Evolutionary conservation across 106 monocot genomes (phyloP).

Genomic region (Agapanthus africanus): DNA sequence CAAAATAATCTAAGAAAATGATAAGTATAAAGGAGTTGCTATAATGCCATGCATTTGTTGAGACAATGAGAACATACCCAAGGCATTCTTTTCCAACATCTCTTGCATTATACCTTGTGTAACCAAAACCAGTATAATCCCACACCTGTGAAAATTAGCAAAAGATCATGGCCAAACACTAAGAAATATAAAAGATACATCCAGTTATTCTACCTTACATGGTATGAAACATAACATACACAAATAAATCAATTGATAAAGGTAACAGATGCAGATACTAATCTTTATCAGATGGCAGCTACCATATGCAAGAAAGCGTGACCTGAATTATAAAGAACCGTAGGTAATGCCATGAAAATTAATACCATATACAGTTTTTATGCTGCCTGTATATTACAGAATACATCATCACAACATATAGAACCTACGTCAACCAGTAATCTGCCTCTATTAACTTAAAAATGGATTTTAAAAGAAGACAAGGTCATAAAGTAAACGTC

Average conservation of each 20-base stretch:
- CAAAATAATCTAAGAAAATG: constrained; percentile 5
- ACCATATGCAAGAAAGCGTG: not conserved
- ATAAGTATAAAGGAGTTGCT: not conserved
- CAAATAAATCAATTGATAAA: not conserved
- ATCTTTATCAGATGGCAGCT: not conserved
- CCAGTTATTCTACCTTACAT: not conserved
- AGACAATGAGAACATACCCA: constrained; percentile 45
- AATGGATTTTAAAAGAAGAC: not conserved
- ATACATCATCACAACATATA: not conserved
- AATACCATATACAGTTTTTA: not conserved
- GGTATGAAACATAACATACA: constrained; percentile 1
- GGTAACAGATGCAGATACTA: not conserved
- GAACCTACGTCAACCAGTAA: not conserved
- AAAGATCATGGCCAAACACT: not conserved
- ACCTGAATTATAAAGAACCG: not conserved
- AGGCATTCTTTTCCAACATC: constrained; percentile 87
- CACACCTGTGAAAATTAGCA: constrained; percentile 54
- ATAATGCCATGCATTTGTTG: not conserved
- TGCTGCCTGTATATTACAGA: not conserved
- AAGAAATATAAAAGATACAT: not conserved
- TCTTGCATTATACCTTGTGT: constrained; percentile 85
- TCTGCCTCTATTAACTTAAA: not conserved
- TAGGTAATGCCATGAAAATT: not conserved
- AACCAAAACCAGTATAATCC: constrained; percentile 97
- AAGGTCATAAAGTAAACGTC: not conserved